phyloP scores from a whole-genome alignment of 1,284 basidiomycete genomes.

The Tetrapyrgos nigripes region DNA sequence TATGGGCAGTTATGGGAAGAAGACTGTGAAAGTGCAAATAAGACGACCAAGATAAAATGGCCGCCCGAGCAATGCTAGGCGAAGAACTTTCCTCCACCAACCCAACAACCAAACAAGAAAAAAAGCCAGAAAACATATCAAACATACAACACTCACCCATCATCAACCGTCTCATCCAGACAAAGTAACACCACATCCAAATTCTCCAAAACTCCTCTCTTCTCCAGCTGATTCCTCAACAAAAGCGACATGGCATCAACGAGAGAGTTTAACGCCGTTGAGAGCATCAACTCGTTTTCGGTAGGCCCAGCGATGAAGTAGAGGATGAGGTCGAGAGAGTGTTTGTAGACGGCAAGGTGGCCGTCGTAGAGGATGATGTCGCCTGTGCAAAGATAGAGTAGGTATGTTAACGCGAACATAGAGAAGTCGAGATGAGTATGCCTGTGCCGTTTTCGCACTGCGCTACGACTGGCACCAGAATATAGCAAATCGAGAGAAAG shows the following conservation, averaged over 20 bases:
- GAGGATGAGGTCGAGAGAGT: constrained; percentile 94
- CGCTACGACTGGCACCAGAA: not conserved
- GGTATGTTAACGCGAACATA: not conserved
- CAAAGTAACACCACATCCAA: constrained; percentile 93
- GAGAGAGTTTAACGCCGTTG: constrained; percentile 83
- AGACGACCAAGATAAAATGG: not conserved
- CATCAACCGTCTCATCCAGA: constrained; percentile 97
- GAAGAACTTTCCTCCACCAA: not conserved
- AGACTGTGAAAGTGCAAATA: no score
- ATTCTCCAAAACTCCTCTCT: constrained; percentile 94
- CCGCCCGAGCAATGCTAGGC: not conserved
- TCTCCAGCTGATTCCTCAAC: constrained; percentile 93
- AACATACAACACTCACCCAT: constrained; percentile 75
- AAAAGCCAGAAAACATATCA: not conserved
- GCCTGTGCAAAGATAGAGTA: constrained; percentile 51
- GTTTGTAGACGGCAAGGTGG: constrained; percentile 92
- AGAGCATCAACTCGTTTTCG: constrained; percentile 98
- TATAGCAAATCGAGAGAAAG: no score
- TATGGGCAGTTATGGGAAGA: no score
- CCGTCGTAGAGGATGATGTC: constrained; percentile 95
- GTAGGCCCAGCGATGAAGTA: constrained; percentile 90
- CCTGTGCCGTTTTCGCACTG: not conserved
- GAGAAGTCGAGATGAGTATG: not conserved
- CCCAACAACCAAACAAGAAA: not conserved
- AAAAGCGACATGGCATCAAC: constrained; percentile 88